Percentiles rank a stretch among this genome's conserved stretches.
phyloP scores from a whole-genome alignment of 2,329 filamentous ascomycete genomes.

The Fusarium lyarnte region DNA sequence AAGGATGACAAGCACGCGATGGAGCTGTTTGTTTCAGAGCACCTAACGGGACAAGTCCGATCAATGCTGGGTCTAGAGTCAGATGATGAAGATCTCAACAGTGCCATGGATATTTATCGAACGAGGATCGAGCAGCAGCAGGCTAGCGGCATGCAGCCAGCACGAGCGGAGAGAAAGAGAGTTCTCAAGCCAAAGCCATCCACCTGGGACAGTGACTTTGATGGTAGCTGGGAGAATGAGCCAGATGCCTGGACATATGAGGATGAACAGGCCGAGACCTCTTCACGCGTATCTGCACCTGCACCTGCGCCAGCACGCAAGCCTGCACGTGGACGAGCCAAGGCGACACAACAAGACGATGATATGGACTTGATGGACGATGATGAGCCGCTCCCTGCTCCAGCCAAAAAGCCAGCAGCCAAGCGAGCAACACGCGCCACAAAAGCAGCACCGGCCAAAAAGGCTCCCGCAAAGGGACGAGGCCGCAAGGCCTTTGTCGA shows the following conservation, averaged over 20 bases:
- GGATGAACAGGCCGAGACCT: conserved; percentile 31
- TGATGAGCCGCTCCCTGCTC: conserved; percentile 48
- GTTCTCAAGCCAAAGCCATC: conserved; percentile 78
- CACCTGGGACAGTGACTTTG: conserved; percentile 88
- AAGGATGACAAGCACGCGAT: conserved; percentile 96
- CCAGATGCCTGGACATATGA: conserved; percentile 64
- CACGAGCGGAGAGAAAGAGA: conserved; percentile 49
- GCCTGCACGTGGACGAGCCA: conserved; percentile 21
- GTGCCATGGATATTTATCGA: conserved; percentile 78
- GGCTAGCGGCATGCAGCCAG: conserved; percentile 66
- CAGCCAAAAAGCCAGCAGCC: conserved; percentile 47
- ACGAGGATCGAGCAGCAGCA: conserved; percentile 77
- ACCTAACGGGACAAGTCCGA: conserved; percentile 74
- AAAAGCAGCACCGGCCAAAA: conserved; percentile 58
- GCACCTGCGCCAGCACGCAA: conserved; percentile 8
- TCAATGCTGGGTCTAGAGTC: conserved; percentile 73
- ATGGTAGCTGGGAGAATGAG: conserved; percentile 86
- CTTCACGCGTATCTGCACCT: background rate
- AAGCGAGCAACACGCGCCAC: conserved; percentile 48
- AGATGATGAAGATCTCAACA: conserved; percentile 73
- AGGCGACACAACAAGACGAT: conserved; percentile 37
- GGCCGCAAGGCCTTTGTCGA: conserved; percentile 49
- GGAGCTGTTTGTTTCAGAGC: conserved; percentile 80
- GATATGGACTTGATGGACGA: conserved; percentile 55
- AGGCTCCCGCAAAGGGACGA: conserved; percentile 53